phyloP scores from a whole-genome alignment of 495 filamentous ascomycete genomes.

The Daldinia decipiens region DNA sequence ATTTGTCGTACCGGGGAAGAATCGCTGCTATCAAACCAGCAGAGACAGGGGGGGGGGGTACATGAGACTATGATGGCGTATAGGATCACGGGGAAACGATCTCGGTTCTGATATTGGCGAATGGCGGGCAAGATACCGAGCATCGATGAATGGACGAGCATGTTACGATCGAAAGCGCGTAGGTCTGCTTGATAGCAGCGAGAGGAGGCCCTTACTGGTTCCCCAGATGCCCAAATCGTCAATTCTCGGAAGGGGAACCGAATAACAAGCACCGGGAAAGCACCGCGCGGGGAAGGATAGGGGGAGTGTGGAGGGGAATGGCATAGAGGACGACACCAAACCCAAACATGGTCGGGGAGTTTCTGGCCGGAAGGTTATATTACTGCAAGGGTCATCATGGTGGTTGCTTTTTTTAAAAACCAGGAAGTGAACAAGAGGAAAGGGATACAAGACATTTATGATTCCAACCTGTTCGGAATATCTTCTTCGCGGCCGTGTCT shows the following conservation, averaged over 20 bases:
- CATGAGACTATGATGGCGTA: neutral
- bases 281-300: neutral
- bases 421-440: conserved; percentile 13
- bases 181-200: neutral
- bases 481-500: neutral
- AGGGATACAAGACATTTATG: neutral
- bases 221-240: neutral
- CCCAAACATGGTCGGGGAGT: conserved; percentile 32
- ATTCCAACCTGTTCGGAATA: neutral
- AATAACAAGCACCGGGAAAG: neutral
- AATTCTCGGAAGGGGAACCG: neutral
- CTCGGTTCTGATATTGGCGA: conserved; percentile 13
- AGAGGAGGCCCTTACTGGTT: neutral
- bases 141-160: conserved; percentile 32
- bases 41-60: neutral
- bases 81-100: neutral
- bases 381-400: neutral
- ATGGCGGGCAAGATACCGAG: conserved; percentile 10
- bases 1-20: neutral
- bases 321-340: conserved; percentile 9
- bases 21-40: neutral
- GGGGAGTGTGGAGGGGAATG: neutral
- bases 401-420: neutral
- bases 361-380: conserved; percentile 9
- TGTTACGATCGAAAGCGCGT: neutral